Evolutionary conservation across 768 basidiomycete genomes (phyloP), one percentile per base, ranked within the genome.

Genomic region (Naganishia vishniacii): DNA sequence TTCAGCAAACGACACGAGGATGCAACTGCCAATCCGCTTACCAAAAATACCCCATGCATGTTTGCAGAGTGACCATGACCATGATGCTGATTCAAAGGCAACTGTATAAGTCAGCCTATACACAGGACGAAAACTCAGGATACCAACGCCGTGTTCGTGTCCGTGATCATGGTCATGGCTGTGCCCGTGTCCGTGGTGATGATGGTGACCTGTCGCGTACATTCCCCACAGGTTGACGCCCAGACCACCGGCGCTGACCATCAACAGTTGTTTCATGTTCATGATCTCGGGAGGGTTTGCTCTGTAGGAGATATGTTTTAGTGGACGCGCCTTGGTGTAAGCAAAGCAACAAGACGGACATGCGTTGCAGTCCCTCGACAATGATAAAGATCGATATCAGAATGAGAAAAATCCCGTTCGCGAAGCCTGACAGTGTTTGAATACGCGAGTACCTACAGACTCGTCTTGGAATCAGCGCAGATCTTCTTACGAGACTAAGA

Each of bases 151-250:
- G n/a, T n/a, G n/a, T n/a, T n/a, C n/a, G n/a, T n/a, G 67, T 16
- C 61, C 69, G 66, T 74, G 70, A 67, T 69, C 62, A n/a, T 76
- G 74, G 71, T 65, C 72, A n/a, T n/a, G 23, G 65, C 66, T 68
- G 75, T 48, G 71, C 67, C 34, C 59, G 65, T 65, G 71, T 74
- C 65, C 74, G 74, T 78, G 88, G 68, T 90, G 89, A 73, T 88
- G 87, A 75, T 93, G 91, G 3, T 91, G 92, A 4, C 95, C 95
- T 82, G 95, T 99, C 0, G 95, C 95, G 74, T 92, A 89, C 91
- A 99, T 95, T 40, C 95, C 95, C 70, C 97, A 98, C 20, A 99
- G 79, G 75, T 99, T 99, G 48, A 99, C 91, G 1, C 82, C 91
- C 11, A 99, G 80, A 8, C 95, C 95, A 28, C 97, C 77, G 4